Conservation (phyloP, 352 stramenopile species). For the Pythium vanterpoolii region DNA sequence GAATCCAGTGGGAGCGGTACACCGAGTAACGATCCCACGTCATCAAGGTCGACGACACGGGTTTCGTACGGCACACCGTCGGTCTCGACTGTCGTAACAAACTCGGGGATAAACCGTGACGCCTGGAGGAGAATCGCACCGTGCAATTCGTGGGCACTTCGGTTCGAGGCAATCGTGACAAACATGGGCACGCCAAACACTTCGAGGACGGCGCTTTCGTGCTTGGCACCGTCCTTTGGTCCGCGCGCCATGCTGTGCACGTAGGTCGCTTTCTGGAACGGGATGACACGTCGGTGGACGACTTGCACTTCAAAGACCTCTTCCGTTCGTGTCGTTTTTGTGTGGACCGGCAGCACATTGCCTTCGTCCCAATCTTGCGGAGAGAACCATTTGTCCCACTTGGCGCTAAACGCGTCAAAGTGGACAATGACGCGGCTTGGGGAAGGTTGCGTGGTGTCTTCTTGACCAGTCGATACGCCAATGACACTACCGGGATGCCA, state of each 20-base stretch:
- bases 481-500: constrained; percentile 64
- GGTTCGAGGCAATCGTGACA: constrained; percentile 71
- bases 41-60: constrained; percentile 58
- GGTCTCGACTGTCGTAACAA: background rate
- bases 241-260: background rate
- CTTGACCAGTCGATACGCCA: constrained; percentile 25
- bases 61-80: constrained; percentile 45
- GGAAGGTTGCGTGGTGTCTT: background rate
- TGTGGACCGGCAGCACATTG: constrained; percentile 43
- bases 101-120: constrained; percentile 44
- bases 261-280: constrained; percentile 14
- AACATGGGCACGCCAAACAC: constrained; percentile 71
- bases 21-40: constrained; percentile 38
- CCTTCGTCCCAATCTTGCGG: constrained; percentile 49
- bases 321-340: constrained; percentile 31
- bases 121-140: constrained; percentile 62
- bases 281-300: constrained; percentile 46
- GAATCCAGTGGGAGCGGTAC: constrained; percentile 40
- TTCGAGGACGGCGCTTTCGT: constrained; percentile 24
- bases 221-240: background rate
- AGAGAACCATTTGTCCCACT: constrained; percentile 76
- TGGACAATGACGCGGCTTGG: constrained; percentile 40
- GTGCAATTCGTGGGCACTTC: constrained; percentile 59
- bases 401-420: constrained; percentile 67
- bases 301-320: constrained; percentile 83